Evolutionary conservation across 371 early-diverging fungal species (phyloP).

Genomic region (Smittium culicis): DNA sequence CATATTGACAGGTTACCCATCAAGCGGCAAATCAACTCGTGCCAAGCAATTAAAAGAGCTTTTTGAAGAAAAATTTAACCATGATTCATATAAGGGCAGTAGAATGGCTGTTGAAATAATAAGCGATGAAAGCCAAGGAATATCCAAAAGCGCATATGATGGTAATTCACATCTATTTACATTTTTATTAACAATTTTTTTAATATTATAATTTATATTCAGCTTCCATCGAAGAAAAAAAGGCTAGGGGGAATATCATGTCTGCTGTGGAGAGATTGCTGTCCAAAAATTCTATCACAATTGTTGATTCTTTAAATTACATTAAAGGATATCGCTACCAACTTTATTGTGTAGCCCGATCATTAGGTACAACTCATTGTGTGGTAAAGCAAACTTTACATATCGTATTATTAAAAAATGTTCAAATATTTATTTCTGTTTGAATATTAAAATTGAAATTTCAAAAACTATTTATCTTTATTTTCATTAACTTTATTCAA

Average conservation of each 20-base stretch:
- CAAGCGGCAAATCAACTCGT: slow-evolving; percentile 77
- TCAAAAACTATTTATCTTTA: neutral
- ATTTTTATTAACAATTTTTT: neutral
- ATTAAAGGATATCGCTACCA: slow-evolving; percentile 97
- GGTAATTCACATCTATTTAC: neutral
- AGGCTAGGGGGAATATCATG: slow-evolving; percentile 71
- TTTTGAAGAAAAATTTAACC: slow-evolving; percentile 38
- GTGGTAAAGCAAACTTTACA: slow-evolving; percentile 50
- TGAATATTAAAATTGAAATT: neutral
- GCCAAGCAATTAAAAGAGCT: slow-evolving; percentile 52
- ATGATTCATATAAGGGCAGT: slow-evolving; percentile 25
- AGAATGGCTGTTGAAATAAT: slow-evolving; percentile 47
- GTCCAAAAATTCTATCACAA: slow-evolving; percentile 66
- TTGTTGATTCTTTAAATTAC: slow-evolving; percentile 87
- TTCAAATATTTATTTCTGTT: neutral
- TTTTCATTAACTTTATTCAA: neutral
- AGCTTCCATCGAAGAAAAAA: slow-evolving; percentile 66
- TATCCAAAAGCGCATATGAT: slow-evolving; percentile 45
- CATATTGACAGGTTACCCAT: slow-evolving; percentile 74
- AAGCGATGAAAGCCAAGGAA: slow-evolving; percentile 60
- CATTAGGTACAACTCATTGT: slow-evolving; percentile 78
- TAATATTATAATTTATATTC: neutral
- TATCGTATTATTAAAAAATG: too few relatives aligned
- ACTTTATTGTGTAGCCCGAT: slow-evolving; percentile 79
- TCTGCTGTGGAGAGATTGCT: slow-evolving; percentile 80